Percentiles rank a stretch among this genome's conserved stretches.
Evolutionary conservation across 1,284 basidiomycete species (phyloP).

Genomic region (Ganoderma meredithae): DNA sequence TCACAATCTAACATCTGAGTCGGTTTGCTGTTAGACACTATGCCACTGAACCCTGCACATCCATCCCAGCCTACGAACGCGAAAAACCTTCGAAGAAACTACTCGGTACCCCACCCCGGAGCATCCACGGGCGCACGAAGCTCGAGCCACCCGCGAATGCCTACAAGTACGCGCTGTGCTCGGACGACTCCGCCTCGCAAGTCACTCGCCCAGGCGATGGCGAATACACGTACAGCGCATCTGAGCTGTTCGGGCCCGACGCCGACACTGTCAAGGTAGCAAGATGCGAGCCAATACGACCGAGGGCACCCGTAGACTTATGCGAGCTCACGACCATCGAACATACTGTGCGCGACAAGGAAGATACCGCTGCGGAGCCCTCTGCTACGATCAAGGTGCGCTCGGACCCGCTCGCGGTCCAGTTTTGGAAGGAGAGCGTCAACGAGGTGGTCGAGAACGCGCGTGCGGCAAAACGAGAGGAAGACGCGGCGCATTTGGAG

Average conservation of each 20-base stretch:
- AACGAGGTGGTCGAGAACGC: background rate
- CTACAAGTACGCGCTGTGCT: background rate
- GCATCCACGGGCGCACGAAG: background rate
- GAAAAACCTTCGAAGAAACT: background rate
- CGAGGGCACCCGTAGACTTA: background rate
- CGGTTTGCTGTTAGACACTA: background rate
- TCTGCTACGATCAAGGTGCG: background rate
- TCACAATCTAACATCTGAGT: background rate
- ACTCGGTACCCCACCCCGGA: background rate
- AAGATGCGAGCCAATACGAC: background rate
- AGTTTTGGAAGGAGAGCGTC: background rate
- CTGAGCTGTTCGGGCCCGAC: conserved; percentile 3
- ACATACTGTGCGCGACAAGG: background rate
- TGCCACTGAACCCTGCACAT: background rate
- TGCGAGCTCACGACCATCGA: background rate
- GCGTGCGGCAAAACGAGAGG: background rate
- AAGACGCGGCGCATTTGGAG: background rate
- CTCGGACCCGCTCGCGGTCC: background rate
- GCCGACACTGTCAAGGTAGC: background rate
- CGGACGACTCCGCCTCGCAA: background rate
- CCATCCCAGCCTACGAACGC: background rate
- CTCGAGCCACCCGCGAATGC: background rate
- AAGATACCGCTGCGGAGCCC: background rate
- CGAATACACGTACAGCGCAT: background rate
- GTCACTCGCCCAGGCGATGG: background rate